Evolutionary conservation across 306 rosid genomes (phyloP), one percentile per base, ranked within the genome.

Genomic region (Nissolia schottii): DNA sequence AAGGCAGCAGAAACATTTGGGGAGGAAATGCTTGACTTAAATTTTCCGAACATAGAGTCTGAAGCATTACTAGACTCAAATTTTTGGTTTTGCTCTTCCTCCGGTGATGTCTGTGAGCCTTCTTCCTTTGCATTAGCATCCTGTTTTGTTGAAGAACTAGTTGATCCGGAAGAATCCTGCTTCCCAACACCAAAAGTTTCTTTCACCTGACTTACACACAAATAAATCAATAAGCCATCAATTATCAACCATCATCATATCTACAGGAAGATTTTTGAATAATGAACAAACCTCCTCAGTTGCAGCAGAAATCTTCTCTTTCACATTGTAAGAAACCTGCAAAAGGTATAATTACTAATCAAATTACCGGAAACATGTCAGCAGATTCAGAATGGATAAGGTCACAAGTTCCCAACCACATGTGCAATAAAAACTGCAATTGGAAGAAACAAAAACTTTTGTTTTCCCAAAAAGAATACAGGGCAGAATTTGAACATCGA

Each of bases 251-350:
- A n/a, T n/a, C n/a, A n/a, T 71, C 79, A 61, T 31, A 38, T 24
- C n/a, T n/a, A 70, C 31, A 19, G 20, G 66, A 22, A 6, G 12
- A 67, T 45, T 77, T 23, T 16, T 40, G 58, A 77, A 59, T 62
- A 54, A 43, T 58, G 57, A 35, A 80, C 88, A 49, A 6, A 89
- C 98, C 93, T 94, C 97, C 73, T 84, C 99, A 25, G 90, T 76
- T 77, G 99, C 93, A 81, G 87, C 86, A 11, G 95, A 82, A 65
- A 94, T 76, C 86, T 87, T 94, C 87, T 89, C 96, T 79, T 87
- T 94, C 61, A 89, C 88, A 78, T 86, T 84, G 67, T 82, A 56
- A 65, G 99, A 94, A 74, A 86, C 99, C 97, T 91, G 77, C 25
- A 74, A 65, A 70, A 64, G 55, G 49, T 61, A 70, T 3, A 55